Evolutionary conservation across 2,329 filamentous ascomycete genomes (phyloP).

Genomic region (Amphichorda felina): DNA sequence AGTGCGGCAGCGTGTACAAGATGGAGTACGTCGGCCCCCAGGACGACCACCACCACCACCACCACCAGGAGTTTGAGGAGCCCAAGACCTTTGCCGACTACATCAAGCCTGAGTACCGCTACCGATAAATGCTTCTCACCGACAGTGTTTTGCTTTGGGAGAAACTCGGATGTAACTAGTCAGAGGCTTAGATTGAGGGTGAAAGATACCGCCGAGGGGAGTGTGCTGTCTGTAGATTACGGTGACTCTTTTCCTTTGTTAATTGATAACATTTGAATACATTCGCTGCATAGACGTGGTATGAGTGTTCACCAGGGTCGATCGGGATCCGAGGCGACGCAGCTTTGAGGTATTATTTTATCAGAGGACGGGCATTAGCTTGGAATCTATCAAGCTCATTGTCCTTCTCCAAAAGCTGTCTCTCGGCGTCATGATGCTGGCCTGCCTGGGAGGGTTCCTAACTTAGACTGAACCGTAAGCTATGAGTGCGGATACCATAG

Average conservation of each 20-base stretch:
- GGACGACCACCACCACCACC: conserved; percentile 48
- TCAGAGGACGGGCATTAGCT: too few species aligned
- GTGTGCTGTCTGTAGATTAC: conserved; percentile 28
- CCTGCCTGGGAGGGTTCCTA: too few species aligned
- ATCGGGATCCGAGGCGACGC: too few species aligned
- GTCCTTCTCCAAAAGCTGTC: too few species aligned
- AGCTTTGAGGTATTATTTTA: too few species aligned
- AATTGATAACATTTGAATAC: conserved; percentile 17
- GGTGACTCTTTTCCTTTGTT: conserved; percentile 21
- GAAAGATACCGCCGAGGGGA: conserved; percentile 5
- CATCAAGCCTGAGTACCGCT: conserved; percentile 90
- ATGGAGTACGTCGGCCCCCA: conserved; percentile 89
- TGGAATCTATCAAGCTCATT: too few species aligned
- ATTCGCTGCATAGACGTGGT: not conserved
- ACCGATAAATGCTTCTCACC: conserved; percentile 28
- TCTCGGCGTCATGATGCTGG: too few species aligned
- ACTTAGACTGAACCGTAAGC: too few species aligned
- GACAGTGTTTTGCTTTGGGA: not conserved
- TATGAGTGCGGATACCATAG: too few species aligned
- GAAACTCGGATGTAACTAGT: not conserved
- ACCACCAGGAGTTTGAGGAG: conserved; percentile 58
- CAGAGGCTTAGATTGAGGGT: not conserved
- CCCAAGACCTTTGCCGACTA: conserved; percentile 96
- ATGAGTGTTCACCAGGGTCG: not conserved
- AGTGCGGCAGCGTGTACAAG: conserved; percentile 95